Base-by-base conservation (phyloP, 2,329 filamentous ascomycete genomes). In the Colletotrichum tropicicola region DNA sequence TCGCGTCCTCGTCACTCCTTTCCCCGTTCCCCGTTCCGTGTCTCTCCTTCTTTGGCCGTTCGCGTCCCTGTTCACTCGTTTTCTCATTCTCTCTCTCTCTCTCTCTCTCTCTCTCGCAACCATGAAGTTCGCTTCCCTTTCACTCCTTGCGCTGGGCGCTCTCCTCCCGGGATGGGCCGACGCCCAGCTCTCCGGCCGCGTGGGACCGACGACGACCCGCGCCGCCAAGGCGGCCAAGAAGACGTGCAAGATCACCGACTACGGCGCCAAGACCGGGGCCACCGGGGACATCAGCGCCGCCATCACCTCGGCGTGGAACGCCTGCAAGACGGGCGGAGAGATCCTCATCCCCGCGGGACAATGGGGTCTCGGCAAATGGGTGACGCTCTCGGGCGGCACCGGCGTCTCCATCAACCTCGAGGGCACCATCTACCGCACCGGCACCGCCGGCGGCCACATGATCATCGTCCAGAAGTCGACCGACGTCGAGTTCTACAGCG, bases 341-440 rank as follows among this genome's bases (percentile, higher is more conserved):
- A 79, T 85, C 4, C 77, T 83, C 28, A 80, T 85, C 45, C 82
- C 83, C 4, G 58, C 73, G 7, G 83, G 83, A 15, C 77, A 82
- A 59, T 85, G 79, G 70, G 82, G 79, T 6, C 73, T 85, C 65
- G 73, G 70, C 5, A 83, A 78, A 0, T 85, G 81, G 81, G 80
- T 82, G 3, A 79, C 74, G 1, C 72, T 85, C 49, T 78, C 71
- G 23, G 78, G 79, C 15, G 83, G 83, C 3, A 75, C 73, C 4
- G 79, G 76, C 3, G 83, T 81, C 73, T 82, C 80, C 1, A 73
- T 85, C 32, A 83, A 85, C 66, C 75, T 85, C 30, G 82, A 85
- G 68, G 83, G 70, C 4, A 68, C 64, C 45, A 69, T 72, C 54
- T 72, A 72, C 60, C 68, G 70, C 23, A 71, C 69, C 37, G 70